Conservation (phyloP, 306 rosid genomes). For the Vigna unguiculata region DNA sequence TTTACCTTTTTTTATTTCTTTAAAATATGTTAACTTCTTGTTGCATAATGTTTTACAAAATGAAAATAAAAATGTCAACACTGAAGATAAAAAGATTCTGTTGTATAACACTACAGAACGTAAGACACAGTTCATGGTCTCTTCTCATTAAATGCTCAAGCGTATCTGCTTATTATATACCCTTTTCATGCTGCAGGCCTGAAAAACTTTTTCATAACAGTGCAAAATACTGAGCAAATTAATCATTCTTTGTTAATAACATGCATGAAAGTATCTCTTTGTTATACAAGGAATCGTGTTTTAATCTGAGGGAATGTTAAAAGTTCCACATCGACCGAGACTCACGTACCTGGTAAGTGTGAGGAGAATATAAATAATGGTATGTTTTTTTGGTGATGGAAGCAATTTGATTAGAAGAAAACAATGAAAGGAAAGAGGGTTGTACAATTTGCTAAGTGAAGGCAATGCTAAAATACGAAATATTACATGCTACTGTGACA, state of each 20-base stretch:
- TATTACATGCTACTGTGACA: conserved; percentile 44
- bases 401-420: background rate
- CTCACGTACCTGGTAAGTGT: background rate
- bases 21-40: background rate
- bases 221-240: conserved; percentile 9
- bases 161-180: conserved; percentile 19
- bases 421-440: background rate
- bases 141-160: conserved; percentile 44
- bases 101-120: conserved; percentile 14
- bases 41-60: too few relatives aligned
- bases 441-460: conserved; percentile 13
- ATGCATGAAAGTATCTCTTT: conserved; percentile 13
- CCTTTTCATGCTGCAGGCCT: conserved; percentile 37
- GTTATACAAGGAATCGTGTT: too few relatives aligned
- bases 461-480: conserved; percentile 38
- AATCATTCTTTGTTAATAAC: conserved; percentile 20
- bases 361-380: conserved; percentile 5
- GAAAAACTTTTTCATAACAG: conserved; percentile 19
- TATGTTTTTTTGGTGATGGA: conserved; percentile 8
- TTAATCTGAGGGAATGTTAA: too few relatives aligned
- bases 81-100: conserved; percentile 15
- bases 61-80: too few relatives aligned
- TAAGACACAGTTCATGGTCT: conserved; percentile 32
- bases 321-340: too few relatives aligned
- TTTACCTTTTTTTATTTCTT: background rate